phyloP scores from a whole-genome alignment of 352 stramenopile genomes.

The Plasmopara muralis region DNA sequence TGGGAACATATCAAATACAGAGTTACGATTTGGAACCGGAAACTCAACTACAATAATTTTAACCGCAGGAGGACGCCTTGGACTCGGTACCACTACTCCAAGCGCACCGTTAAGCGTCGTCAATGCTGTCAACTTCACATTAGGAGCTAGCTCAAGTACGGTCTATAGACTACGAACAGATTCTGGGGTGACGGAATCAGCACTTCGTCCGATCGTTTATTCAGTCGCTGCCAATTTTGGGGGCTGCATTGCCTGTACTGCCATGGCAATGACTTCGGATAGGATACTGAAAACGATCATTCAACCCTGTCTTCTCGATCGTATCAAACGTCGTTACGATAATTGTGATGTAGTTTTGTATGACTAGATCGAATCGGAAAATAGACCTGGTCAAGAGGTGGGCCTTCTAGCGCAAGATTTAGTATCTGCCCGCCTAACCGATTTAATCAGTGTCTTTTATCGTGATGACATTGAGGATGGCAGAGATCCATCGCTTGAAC shows the following conservation, averaged over 20 bases:
- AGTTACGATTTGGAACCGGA: not conserved
- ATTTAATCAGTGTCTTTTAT: too few species aligned
- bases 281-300: too few species aligned
- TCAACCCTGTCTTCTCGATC: too few species aligned
- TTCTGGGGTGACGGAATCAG: not conserved
- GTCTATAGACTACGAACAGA: constrained; percentile 3
- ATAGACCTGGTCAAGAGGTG: too few species aligned
- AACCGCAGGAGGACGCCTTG: not conserved
- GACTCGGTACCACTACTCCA: not conserved
- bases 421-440: too few species aligned
- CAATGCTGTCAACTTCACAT: not conserved
- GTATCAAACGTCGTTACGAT: too few species aligned
- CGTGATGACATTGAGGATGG: too few species aligned
- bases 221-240: not conserved
- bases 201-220: not conserved
- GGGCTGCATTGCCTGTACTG: not conserved
- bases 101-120: not conserved
- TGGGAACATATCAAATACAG: not conserved
- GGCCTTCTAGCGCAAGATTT: too few species aligned
- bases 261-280: constrained; percentile 1
- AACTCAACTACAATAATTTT: constrained; percentile 1
- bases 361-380: too few species aligned
- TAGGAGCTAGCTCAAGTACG: not conserved
- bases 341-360: too few species aligned
- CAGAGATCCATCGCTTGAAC: too few species aligned